Conservation (phyloP, 2,329 filamentous ascomycete genomes). For the Fulvia fulva region DNA sequence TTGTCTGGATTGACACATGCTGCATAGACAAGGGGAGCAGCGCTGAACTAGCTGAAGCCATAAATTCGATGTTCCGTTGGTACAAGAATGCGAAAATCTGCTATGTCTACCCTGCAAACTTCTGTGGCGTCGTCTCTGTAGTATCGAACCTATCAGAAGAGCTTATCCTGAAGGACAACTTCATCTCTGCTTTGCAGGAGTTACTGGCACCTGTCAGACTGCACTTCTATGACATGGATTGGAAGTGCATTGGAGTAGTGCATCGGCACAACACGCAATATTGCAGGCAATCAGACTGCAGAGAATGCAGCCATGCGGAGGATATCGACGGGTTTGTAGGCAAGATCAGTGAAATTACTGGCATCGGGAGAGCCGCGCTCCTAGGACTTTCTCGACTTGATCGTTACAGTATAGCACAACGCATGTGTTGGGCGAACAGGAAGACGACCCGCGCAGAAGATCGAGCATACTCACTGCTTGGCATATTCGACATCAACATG, state of each 20-base stretch:
- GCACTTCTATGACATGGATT: neutral
- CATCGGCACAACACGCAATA: no score
- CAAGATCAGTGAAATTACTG: neutral
- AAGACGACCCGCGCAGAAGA: slow-evolving; percentile 11
- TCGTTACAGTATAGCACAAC: neutral
- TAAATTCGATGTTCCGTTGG: slow-evolving; percentile 21
- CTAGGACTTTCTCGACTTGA: neutral
- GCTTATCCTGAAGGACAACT: no score
- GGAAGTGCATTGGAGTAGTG: neutral
- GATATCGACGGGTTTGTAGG: neutral
- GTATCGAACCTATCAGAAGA: no score
- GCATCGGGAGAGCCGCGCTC: neutral
- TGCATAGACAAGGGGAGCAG: slow-evolving; percentile 20
- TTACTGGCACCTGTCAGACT: neutral
- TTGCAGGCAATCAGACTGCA: no score
- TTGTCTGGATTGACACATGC: slow-evolving; percentile 22
- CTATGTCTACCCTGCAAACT: slow-evolving; percentile 15
- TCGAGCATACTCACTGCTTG: slow-evolving; percentile 18
- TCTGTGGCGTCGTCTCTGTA: no score
- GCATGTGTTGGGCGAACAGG: neutral
- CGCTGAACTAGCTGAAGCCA: slow-evolving; percentile 17
- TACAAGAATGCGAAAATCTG: slow-evolving; percentile 15
- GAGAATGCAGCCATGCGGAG: no score
- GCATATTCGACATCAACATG: slow-evolving; percentile 17
- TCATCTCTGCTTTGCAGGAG: neutral